Conservation (phyloP, 2,329 filamentous ascomycete species). For the Ceratocystis alfenasii region DNA sequence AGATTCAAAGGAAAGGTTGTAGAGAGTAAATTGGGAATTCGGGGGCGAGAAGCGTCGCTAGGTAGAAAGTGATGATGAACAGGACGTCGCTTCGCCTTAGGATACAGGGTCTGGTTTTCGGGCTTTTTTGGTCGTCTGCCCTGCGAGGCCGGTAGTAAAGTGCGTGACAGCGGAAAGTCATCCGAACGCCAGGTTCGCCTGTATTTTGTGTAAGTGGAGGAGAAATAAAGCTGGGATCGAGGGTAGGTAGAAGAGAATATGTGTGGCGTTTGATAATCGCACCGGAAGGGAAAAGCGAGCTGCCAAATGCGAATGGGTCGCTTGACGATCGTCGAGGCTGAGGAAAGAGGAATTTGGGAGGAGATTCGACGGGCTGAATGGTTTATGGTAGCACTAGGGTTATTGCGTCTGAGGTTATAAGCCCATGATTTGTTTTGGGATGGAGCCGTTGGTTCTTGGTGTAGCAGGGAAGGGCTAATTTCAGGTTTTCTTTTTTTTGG, state of each 20-base stretch:
- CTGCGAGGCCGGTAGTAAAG: constrained; percentile 1
- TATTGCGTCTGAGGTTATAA: neutral
- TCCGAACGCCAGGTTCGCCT: constrained; percentile 2
- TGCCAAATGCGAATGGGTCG: constrained; percentile 2
- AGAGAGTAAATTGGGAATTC: neutral
- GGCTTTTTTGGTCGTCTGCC: constrained; percentile 6
- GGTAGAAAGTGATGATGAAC: neutral
- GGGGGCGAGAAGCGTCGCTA: neutral
- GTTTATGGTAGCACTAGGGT: constrained; percentile 7
- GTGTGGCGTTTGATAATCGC: neutral
- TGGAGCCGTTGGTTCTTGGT: neutral
- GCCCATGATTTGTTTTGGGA: neutral
- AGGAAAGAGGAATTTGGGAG: constrained; percentile 8
- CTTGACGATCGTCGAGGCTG: constrained; percentile 10
- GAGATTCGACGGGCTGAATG: neutral
- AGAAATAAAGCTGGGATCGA: constrained; percentile 3
- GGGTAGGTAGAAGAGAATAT: neutral
- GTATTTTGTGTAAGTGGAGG: constrained; percentile 4
- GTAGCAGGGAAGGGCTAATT: constrained; percentile 1
- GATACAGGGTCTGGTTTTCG: neutral
- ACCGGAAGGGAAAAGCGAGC: neutral
- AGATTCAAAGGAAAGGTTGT: neutral
- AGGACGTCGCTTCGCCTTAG: neutral
- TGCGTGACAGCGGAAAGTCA: constrained; percentile 4
- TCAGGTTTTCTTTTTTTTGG: neutral